Evolutionary conservation across 257 asterid genomes (phyloP).

Genomic region (Nicotiana tomentosiformis): DNA sequence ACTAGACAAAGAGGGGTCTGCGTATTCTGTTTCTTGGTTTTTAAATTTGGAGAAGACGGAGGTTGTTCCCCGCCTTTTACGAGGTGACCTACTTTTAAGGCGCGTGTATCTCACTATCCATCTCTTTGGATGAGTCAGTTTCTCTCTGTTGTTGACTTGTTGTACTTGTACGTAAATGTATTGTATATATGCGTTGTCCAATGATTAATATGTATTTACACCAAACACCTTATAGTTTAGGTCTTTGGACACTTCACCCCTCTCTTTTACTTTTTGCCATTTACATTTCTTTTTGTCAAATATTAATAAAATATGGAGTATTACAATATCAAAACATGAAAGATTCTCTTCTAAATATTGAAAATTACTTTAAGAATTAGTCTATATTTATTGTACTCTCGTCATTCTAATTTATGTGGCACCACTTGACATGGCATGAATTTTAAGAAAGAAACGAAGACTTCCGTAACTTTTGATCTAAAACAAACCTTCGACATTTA

Average conservation of each 20-base stretch:
- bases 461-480: no score
- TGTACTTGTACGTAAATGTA: not conserved
- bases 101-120: not conserved
- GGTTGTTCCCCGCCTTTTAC: conserved; percentile 39
- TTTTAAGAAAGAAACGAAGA: no score
- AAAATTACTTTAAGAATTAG: no score
- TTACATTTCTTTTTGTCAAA: no score
- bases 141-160: not conserved
- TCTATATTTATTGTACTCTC: no score
- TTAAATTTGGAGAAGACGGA: conserved; percentile 22
- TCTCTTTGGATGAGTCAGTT: not conserved
- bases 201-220: not conserved
- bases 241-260: not conserved
- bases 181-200: not conserved
- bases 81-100: conserved; percentile 20
- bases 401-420: no score
- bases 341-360: no score
- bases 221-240: not conserved
- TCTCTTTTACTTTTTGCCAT: no score
- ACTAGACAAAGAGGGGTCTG: conserved; percentile 5
- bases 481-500: no score
- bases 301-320: no score
- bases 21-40: not conserved
- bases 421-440: no score
- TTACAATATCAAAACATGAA: no score